Evolutionary conservation across 306 rosid species (phyloP), one percentile per base, ranked within the genome.

Genomic region (Alnus rubra): DNA sequence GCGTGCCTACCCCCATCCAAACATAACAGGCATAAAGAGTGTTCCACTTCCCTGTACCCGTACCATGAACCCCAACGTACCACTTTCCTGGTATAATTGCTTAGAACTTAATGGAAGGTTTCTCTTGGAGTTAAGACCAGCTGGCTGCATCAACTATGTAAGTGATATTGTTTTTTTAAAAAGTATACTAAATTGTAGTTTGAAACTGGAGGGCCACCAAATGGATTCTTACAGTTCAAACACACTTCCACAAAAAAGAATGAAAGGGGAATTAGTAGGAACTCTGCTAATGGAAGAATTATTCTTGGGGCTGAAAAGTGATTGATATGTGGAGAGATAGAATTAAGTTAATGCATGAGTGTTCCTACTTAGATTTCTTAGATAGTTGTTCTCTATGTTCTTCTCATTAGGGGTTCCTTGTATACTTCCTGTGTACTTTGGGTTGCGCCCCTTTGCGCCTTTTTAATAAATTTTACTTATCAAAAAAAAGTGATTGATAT

Each of bases 401-500:
- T n/a, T n/a, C n/a, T n/a, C n/a, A n/a, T n/a, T n/a, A n/a, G n/a
- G n/a, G n/a, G n/a, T n/a, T n/a, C n/a, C n/a, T n/a, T n/a, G n/a
- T n/a, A n/a, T n/a, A n/a, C n/a, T n/a, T n/a, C n/a, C n/a, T n/a
- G n/a, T n/a, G n/a, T n/a, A n/a, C n/a, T n/a, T n/a, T n/a, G n/a
- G n/a, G n/a, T n/a, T n/a, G n/a, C n/a, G n/a, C n/a, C n/a, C n/a
- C n/a, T n/a, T n/a, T n/a, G n/a, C n/a, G n/a, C n/a, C n/a, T n/a
- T n/a, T n/a, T n/a, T n/a, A n/a, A n/a, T n/a, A n/a, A n/a, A n/a
- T n/a, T n/a, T n/a, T n/a, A n/a, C n/a, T n/a, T n/a, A n/a, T n/a
- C n/a, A n/a, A n/a, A n/a, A n/a, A 59, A 35, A 74, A 71, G 71
- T 44, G 50, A 35, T 45, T 59, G 72, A 60, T 73, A 37, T 63